Evolutionary conservation across 768 basidiomycete species (phyloP).

Genomic region (Panellus pusillus): DNA sequence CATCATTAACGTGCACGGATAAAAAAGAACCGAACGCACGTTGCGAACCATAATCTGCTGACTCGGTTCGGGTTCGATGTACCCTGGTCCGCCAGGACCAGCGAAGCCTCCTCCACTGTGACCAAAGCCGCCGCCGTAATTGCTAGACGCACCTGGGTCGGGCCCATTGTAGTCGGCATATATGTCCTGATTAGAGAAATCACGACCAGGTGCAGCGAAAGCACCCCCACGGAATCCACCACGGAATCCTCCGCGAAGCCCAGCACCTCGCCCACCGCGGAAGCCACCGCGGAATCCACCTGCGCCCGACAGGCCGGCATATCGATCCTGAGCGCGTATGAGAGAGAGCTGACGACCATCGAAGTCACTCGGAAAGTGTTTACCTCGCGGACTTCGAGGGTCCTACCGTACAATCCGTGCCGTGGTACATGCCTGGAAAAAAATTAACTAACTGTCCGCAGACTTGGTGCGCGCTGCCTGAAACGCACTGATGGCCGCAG

Average conservation of each 20-base stretch:
- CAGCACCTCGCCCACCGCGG: slow-evolving; percentile 40
- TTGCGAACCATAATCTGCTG: slow-evolving; percentile 99
- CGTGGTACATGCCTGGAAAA: slow-evolving; percentile 88
- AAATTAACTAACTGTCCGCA: not conserved
- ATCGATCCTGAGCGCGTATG: slow-evolving; percentile 63
- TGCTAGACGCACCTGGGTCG: slow-evolving; percentile 53
- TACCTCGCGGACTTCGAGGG: slow-evolving; percentile 95
- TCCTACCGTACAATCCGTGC: slow-evolving; percentile 95
- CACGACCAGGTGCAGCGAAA: slow-evolving; percentile 56
- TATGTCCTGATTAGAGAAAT: slow-evolving; percentile 85
- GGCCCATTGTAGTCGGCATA: slow-evolving; percentile 94
- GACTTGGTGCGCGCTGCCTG: not conserved
- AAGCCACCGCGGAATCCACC: slow-evolving; percentile 58
- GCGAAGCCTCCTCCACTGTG: slow-evolving; percentile 26
- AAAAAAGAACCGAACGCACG: slow-evolving; percentile 52
- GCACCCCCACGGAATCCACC: slow-evolving; percentile 32
- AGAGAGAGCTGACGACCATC: not conserved
- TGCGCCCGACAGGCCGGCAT: slow-evolving; percentile 78
- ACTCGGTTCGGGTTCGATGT: slow-evolving; percentile 75
- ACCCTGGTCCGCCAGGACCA: slow-evolving; percentile 33
- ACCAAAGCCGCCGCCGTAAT: slow-evolving; percentile 28
- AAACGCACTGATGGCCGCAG: slow-evolving; percentile 83
- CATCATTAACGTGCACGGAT: not conserved
- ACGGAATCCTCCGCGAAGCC: slow-evolving; percentile 36
- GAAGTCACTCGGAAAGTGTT: slow-evolving; percentile 16